Conservation (phyloP, 768 basidiomycete genomes). For the Roridomyces roridus region DNA sequence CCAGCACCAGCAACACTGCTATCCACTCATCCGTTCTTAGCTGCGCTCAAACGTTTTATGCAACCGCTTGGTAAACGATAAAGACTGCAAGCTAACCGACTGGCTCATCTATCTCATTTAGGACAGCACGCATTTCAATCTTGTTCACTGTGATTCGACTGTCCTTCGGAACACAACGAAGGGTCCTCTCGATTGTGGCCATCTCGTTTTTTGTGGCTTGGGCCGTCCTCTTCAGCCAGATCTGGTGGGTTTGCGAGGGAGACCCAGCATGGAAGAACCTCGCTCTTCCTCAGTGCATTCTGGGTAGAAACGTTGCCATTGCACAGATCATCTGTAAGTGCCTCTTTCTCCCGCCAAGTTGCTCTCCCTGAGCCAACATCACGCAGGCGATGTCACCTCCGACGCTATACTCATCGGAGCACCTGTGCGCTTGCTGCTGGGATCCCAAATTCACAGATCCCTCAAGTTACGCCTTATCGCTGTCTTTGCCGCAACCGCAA, state of each 20-base stretch:
- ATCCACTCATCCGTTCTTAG: no score
- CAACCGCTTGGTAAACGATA: slow-evolving; percentile 26
- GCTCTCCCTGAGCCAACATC: not conserved
- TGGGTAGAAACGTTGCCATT: slow-evolving; percentile 47
- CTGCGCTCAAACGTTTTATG: slow-evolving; percentile 28
- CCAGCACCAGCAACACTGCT: no score
- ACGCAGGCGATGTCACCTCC: not conserved
- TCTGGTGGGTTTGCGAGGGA: slow-evolving; percentile 41
- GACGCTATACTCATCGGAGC: slow-evolving; percentile 42
- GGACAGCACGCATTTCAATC: slow-evolving; percentile 45
- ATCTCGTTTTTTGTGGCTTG: slow-evolving; percentile 27
- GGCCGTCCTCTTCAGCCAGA: slow-evolving; percentile 41
- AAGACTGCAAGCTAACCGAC: not conserved
- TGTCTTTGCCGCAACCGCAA: slow-evolving; percentile 50
- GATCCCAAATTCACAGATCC: slow-evolving; percentile 34
- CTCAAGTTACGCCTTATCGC: slow-evolving; percentile 45
- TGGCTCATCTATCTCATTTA: no score
- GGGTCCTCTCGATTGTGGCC: slow-evolving; percentile 30
- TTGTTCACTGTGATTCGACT: slow-evolving; percentile 49
- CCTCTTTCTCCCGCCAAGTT: not conserved
- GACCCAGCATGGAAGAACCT: slow-evolving; percentile 31
- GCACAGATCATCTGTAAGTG: slow-evolving; percentile 51
- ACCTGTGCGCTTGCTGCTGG: slow-evolving; percentile 48
- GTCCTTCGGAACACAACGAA: slow-evolving; percentile 28
- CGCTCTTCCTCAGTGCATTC: slow-evolving; percentile 41